These are phyloP conservation scores for Aspergillus kassunensis DNA, from an alignment of 495 filamentous ascomycete genomes.

Conservation along the genomic window DNA sequence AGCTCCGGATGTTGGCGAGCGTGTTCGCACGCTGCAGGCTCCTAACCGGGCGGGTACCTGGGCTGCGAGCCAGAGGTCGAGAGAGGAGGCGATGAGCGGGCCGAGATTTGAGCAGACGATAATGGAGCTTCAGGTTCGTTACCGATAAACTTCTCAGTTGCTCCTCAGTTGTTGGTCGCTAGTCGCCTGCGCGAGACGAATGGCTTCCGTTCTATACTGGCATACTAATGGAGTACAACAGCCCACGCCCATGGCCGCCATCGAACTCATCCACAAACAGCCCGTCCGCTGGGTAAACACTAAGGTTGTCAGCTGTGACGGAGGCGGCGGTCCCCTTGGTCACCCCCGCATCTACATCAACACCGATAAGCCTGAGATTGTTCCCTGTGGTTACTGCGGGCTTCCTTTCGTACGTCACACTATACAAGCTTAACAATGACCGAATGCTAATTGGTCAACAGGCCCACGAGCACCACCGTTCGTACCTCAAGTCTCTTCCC, in stretches of 20 bases:
- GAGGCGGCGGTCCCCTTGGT: slow-evolving; percentile 86
- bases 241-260: slow-evolving; percentile 84
- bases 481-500: slow-evolving; percentile 75
- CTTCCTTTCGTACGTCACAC: slow-evolving; percentile 74
- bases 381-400: slow-evolving; percentile 89
- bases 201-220: no score
- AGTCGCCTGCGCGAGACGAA: background rate
- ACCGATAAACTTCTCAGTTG: background rate
- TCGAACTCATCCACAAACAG: slow-evolving; percentile 93
- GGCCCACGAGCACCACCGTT: slow-evolving; percentile 83
- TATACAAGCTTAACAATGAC: background rate
- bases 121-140: slow-evolving; percentile 78
- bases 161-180: background rate
- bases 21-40: slow-evolving; percentile 64
- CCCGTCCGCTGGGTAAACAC: slow-evolving; percentile 89
- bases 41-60: slow-evolving; percentile 80
- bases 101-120: slow-evolving; percentile 96
- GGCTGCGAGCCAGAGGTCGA: slow-evolving; percentile 77
- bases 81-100: slow-evolving; percentile 79
- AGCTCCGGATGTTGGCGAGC: slow-evolving; percentile 56
- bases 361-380: slow-evolving; percentile 92
- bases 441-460: slow-evolving; percentile 28
- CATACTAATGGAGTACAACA: no score
- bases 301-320: slow-evolving; percentile 79
- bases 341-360: slow-evolving; percentile 97